Percentiles rank a stretch among this genome's conserved stretches.
These are phyloP conservation scores for Russula ochroleuca DNA, from an alignment of 768 basidiomycete genomes.

Conservation along the genomic window DNA sequence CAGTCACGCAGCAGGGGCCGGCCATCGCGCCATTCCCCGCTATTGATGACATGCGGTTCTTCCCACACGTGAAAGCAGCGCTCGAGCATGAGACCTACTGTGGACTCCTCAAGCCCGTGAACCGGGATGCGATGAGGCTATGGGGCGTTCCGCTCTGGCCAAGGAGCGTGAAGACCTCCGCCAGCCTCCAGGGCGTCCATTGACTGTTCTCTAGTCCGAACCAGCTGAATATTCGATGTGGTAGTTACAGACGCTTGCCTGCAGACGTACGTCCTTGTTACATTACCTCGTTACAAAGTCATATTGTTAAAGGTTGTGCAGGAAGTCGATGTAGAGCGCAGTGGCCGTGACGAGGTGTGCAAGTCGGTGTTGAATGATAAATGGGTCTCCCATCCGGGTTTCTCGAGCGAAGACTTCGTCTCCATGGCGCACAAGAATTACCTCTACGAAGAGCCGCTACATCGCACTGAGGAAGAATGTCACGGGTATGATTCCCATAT, in stretches of 20 bases:
- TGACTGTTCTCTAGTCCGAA: constrained; percentile 41
- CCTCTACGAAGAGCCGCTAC: constrained; percentile 92
- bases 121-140: constrained; percentile 80
- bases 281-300: constrained; percentile 6
- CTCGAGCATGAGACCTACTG: constrained; percentile 78
- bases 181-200: constrained; percentile 28
- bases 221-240: constrained; percentile 66
- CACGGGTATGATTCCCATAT: constrained; percentile 99
- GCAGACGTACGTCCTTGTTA: constrained; percentile 54
- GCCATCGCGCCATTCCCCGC: constrained; percentile 22
- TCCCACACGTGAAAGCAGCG: constrained; percentile 79
- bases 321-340: constrained; percentile 85
- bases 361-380: constrained; percentile 94
- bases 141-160: constrained; percentile 37
- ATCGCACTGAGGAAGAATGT: constrained; percentile 94
- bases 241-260: constrained; percentile 88
- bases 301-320: constrained; percentile 33
- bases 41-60: constrained; percentile 71
- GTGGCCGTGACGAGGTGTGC: constrained; percentile 96
- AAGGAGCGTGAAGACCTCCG: constrained; percentile 33
- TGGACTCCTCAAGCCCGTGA: constrained; percentile 92
- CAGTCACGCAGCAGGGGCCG: constrained; percentile 6
- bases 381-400: constrained; percentile 96
- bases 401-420: constrained; percentile 90
- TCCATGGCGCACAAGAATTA: constrained; percentile 92